These are phyloP conservation scores for Allantophomopsis lycopodina DNA, from an alignment of 2,329 filamentous ascomycete species.

Conservation along the genomic window DNA sequence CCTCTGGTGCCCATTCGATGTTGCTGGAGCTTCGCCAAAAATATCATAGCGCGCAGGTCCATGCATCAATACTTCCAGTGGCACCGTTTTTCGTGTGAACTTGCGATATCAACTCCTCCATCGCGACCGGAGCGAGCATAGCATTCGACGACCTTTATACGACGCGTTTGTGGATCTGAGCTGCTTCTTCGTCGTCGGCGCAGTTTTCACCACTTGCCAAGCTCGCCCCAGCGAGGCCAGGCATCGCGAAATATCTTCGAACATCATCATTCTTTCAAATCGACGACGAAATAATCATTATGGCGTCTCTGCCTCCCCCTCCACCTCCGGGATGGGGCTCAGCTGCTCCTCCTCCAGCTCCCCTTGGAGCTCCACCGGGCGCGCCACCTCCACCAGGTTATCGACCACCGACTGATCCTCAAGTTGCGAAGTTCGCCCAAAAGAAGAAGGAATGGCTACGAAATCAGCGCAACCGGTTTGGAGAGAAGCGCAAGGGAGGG, in stretches of 20 bases:
- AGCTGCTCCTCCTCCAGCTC: conserved; percentile 33
- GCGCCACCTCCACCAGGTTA: conserved; percentile 74
- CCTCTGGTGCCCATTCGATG: no score
- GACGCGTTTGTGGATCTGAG: not conserved
- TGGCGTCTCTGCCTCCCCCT: conserved; percentile 48
- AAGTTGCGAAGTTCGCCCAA: conserved; percentile 87
- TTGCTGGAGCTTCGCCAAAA: not conserved
- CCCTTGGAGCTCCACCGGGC: conserved; percentile 26
- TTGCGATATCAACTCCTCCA: conserved; percentile 2
- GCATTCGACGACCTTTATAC: not conserved
- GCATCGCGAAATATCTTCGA: no score
- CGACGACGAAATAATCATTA: conserved; percentile 12
- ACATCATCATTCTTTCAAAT: no score
- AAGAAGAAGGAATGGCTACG: conserved; percentile 99
- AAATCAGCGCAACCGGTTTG: conserved; percentile 80
- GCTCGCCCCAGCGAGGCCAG: no score
- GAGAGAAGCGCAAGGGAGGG: conserved; percentile 90
- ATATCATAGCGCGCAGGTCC: not conserved
- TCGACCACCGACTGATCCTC: conserved; percentile 65
- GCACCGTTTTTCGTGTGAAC: not conserved
- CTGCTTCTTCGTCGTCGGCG: no score
- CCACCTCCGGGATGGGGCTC: conserved; percentile 55
- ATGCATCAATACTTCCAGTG: not conserved
- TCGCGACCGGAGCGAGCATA: not conserved
- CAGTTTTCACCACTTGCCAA: no score